Base-by-base conservation (phyloP, 306 rosid species). In the Rubus parviflorus region DNA sequence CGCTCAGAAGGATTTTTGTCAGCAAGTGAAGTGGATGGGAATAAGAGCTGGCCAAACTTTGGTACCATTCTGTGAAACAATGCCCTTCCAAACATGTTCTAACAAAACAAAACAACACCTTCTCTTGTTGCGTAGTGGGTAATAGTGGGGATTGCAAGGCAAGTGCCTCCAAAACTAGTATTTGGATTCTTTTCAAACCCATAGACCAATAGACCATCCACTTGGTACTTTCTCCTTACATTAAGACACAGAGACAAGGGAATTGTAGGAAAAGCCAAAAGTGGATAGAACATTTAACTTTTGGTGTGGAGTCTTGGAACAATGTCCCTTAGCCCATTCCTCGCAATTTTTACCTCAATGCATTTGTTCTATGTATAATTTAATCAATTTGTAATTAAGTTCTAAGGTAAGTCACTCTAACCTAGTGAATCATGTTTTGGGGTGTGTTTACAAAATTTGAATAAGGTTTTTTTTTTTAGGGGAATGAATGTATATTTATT, bases 41-140 rank as follows among this genome's bases (percentile, higher is more conserved):
- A 87, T 83, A 83, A 87, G 88, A 81, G 85, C 83, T 79, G 89
- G 83, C 83, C 81, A 66, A 47, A 76, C 15, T 79, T 77, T 72
- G 85, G 86, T 64, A 35, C 43, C 9, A 80, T 73, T 54, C 73
- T 42, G n/a, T 35, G 42, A 41, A 69, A 78, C 68, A 83, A 54
- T 54, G 74, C 76, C 79, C 64, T 75, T 75, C 85, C 80, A 89
- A 83, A 67, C 81, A 72, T 80, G 90, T 82, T 52, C 75, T 17
- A 77, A 63, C 85, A 84, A 76, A 86, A 75, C 84, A 78, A 83
- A 75, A 80, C 86, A 81, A 75, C 77, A 73, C 35, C 78, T 75
- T 64, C 75, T 49, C 71, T 83, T 81, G 89, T 85, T 49, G 73
- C 62, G 69, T 82, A 75, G 87, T 81, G 83, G 83, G 85, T 66